These are phyloP conservation scores for Paragyromitra xinjiangensis DNA, from an alignment of 495 filamentous ascomycete genomes.

Conservation along the genomic window DNA sequence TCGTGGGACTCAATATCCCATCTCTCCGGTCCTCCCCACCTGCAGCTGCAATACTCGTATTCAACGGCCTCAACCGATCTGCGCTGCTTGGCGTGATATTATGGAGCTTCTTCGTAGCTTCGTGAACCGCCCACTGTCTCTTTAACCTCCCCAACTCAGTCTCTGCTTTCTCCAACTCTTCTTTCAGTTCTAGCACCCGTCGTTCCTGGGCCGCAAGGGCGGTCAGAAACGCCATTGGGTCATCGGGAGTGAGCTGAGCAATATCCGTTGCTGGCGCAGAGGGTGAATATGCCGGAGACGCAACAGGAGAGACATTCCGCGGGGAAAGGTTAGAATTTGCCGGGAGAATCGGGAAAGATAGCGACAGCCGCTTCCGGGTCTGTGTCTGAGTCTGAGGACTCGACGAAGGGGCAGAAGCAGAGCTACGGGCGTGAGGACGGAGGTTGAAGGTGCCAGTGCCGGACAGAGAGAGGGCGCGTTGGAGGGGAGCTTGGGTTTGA, in stretches of 20 bases:
- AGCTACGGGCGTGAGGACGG: slow-evolving; percentile 32
- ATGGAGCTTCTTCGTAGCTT: slow-evolving; percentile 78
- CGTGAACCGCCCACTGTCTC: slow-evolving; percentile 79
- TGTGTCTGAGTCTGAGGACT: slow-evolving; percentile 24
- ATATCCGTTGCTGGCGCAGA: slow-evolving; percentile 37
- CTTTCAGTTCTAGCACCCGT: slow-evolving; percentile 87
- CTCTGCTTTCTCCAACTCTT: slow-evolving; percentile 85
- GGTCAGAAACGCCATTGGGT: slow-evolving; percentile 80
- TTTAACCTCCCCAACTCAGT: slow-evolving; percentile 78
- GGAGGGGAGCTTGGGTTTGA: slow-evolving; percentile 27
- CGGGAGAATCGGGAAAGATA: slow-evolving; percentile 56
- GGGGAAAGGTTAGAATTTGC: slow-evolving; percentile 49
- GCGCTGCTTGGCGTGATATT: slow-evolving; percentile 65
- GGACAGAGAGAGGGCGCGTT: slow-evolving; percentile 36
- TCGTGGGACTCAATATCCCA: slow-evolving; percentile 56
- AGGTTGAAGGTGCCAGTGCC: background rate
- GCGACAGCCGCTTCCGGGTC: slow-evolving; percentile 52
- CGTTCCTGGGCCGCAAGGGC: slow-evolving; percentile 92
- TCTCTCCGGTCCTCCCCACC: slow-evolving; percentile 49
- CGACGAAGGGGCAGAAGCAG: slow-evolving; percentile 43
- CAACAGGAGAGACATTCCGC: slow-evolving; percentile 42
- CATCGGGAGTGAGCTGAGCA: slow-evolving; percentile 62
- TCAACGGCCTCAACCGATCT: slow-evolving; percentile 68
- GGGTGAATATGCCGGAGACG: slow-evolving; percentile 41
- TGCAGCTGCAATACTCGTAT: slow-evolving; percentile 55